A percentile compares a stretch with the other conserved stretches of the same genome.
Evolutionary conservation across 2,329 filamentous ascomycete species (phyloP).

Genomic region (Calonectria naviculata): DNA sequence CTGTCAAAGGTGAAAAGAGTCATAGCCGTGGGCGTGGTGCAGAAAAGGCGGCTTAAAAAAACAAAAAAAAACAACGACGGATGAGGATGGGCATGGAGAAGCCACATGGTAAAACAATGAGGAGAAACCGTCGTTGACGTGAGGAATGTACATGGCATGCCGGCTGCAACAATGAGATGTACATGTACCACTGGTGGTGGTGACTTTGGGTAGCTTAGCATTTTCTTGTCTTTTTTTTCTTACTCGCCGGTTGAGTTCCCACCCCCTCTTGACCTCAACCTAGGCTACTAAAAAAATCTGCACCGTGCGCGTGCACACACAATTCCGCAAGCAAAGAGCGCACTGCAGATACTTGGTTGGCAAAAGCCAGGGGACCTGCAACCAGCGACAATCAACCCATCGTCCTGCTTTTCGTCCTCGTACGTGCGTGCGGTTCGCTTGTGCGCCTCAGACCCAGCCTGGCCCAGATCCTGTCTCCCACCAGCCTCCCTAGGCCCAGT

Average conservation of each 20-base stretch:
- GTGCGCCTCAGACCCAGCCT: background rate
- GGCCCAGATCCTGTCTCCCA: background rate
- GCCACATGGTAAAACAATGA: slow-evolving; percentile 2
- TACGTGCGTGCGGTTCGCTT: slow-evolving; percentile 3
- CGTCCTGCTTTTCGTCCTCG: slow-evolving; percentile 5
- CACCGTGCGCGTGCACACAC: slow-evolving; percentile 17
- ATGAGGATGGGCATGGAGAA: background rate
- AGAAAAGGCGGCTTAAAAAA: background rate
- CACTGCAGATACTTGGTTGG: background rate
- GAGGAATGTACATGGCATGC: background rate
- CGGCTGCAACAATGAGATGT: background rate
- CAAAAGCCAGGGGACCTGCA: slow-evolving; percentile 5
- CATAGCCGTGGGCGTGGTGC: background rate
- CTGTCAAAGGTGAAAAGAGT: background rate
- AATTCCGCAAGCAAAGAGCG: slow-evolving; percentile 4
- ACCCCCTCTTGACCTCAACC: background rate
- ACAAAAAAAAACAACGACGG: background rate
- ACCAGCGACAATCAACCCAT: slow-evolving; percentile 11
- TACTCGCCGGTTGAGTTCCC: background rate
- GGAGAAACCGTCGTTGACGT: background rate
- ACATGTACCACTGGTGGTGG: background rate
- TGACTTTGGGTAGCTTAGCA: background rate
- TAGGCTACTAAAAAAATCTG: slow-evolving; percentile 20
- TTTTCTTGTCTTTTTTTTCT: background rate
- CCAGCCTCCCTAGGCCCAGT: background rate